Percentiles rank a stretch among this genome's conserved stretches.
Evolutionary conservation across 768 basidiomycete species (phyloP).

Genomic region (Amanita fuliginea): DNA sequence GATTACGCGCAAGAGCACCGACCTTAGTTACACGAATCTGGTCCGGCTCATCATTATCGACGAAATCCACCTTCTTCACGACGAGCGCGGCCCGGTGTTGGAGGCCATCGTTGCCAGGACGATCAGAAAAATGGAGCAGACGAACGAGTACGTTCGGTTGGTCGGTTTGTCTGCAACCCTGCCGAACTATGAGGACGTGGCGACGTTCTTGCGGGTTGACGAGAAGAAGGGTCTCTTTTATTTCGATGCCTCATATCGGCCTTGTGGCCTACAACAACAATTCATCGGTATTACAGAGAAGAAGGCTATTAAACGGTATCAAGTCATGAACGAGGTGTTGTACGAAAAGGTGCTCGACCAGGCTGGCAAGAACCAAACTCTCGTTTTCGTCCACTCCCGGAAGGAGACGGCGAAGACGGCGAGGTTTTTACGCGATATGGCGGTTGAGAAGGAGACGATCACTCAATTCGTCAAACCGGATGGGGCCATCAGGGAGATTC

Average conservation of each 20-base stretch:
- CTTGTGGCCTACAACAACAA: conserved; percentile 91
- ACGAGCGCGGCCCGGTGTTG: conserved; percentile 94
- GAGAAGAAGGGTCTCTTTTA: conserved; percentile 89
- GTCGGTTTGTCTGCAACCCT: conserved; percentile 94
- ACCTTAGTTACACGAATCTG: conserved; percentile 93
- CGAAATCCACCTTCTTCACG: conserved; percentile 95
- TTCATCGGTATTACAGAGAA: conserved; percentile 98
- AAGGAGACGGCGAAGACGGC: conserved; percentile 99
- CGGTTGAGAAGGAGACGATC: conserved; percentile 93
- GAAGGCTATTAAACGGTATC: conserved; percentile 97
- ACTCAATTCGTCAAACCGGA: conserved; percentile 94
- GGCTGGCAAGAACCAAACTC: conserved; percentile 74
- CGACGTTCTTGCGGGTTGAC: conserved; percentile 93
- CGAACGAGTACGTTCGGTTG: conserved; percentile 83
- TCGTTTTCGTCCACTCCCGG: conserved; percentile 96
- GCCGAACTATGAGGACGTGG: conserved; percentile 98
- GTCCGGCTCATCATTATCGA: conserved; percentile 96
- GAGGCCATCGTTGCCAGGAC: conserved; percentile 87
- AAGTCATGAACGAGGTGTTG: conserved; percentile 97
- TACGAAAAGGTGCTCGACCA: conserved; percentile 98
- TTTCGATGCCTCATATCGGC: conserved; percentile 90
- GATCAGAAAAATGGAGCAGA: conserved; percentile 91
- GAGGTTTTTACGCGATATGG: conserved; percentile 86
- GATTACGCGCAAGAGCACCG: conserved; percentile 95
- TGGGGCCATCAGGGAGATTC: conserved; percentile 81